Percentiles rank a stretch among this genome's conserved stretches.
Conservation (phyloP, 805 yeast genomes). For the Hermanozyma aechmeae region DNA sequence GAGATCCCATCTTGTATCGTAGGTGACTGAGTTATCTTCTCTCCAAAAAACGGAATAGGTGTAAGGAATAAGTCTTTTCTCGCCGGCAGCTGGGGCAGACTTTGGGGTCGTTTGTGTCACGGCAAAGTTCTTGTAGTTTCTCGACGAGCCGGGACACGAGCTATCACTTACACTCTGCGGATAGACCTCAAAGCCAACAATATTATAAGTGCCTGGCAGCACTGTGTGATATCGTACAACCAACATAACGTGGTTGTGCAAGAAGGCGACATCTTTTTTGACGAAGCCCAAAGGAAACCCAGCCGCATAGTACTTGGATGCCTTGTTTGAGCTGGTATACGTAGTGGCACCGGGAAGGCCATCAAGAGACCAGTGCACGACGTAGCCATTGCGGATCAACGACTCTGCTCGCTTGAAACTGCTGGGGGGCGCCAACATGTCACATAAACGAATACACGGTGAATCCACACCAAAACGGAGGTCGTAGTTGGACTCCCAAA, state of each 20-base stretch:
- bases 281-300: conserved; percentile 81
- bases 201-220: conserved; percentile 36
- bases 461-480: conserved; percentile 55
- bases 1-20: conserved; percentile 65
- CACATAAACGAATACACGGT: conserved; percentile 61
- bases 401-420: conserved; percentile 49
- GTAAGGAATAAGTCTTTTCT: conserved; percentile 49
- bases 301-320: conserved; percentile 66
- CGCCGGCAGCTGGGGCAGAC: conserved; percentile 1
- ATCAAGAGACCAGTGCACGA: conserved; percentile 78
- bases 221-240: conserved; percentile 61
- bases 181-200: conserved; percentile 86
- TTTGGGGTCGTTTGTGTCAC: conserved; percentile 22
- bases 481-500: conserved; percentile 67
- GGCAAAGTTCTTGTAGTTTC: conserved; percentile 47
- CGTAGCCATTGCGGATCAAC: conserved; percentile 60
- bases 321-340: conserved; percentile 46
- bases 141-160: conserved; percentile 69
- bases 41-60: conserved; percentile 87
- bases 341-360: conserved; percentile 86
- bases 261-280: conserved; percentile 42
- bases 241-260: conserved; percentile 75
- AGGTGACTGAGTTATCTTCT: conserved; percentile 59
- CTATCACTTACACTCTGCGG: conserved; percentile 67
- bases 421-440: conserved; percentile 42